Percentiles rank a stretch among this genome's conserved stretches.
Conservation (phyloP, 2,329 filamentous ascomycete genomes). For the Alternaria rosae region DNA sequence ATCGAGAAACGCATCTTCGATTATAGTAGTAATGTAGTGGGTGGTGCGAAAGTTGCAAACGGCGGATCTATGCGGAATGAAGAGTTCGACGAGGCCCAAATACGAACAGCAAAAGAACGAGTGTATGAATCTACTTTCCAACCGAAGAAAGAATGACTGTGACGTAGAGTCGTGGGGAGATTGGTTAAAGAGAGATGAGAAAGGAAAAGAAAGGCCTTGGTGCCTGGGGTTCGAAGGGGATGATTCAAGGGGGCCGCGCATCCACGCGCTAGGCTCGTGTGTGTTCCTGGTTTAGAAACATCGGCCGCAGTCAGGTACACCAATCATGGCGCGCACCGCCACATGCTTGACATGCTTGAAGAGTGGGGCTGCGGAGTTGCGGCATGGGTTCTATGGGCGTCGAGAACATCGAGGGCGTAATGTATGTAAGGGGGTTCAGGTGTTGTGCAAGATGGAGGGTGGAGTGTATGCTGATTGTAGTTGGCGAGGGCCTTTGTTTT, state of each 20-base stretch:
- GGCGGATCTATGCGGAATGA: not conserved
- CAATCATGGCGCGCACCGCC: constrained; percentile 17
- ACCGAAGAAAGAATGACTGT: constrained; percentile 36
- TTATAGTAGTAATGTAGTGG: constrained; percentile 7
- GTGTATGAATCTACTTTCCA: constrained; percentile 18
- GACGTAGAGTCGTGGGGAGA: constrained; percentile 23
- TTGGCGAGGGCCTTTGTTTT: not conserved
- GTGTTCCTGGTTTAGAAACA: constrained; percentile 10
- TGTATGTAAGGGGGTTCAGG: not conserved
- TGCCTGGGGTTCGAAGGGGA: constrained; percentile 19
- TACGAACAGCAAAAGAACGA: constrained; percentile 19
- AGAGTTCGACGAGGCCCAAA: not conserved
- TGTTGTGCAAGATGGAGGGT: not conserved
- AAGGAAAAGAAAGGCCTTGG: constrained; percentile 16
- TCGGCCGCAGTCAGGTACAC: constrained; percentile 20
- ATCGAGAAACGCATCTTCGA: constrained; percentile 47
- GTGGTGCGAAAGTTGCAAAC: not conserved
- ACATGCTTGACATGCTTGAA: constrained; percentile 8
- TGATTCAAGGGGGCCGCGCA: constrained; percentile 26
- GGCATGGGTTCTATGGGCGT: not conserved
- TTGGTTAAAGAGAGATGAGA: constrained; percentile 11
- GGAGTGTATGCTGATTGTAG: not conserved
- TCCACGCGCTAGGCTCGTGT: constrained; percentile 28
- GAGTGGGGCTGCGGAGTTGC: constrained; percentile 21
- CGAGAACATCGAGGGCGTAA: constrained; percentile 1